Evolutionary conservation across 2,329 filamentous ascomycete species (phyloP).

Genomic region (Botrytis aclada): DNA sequence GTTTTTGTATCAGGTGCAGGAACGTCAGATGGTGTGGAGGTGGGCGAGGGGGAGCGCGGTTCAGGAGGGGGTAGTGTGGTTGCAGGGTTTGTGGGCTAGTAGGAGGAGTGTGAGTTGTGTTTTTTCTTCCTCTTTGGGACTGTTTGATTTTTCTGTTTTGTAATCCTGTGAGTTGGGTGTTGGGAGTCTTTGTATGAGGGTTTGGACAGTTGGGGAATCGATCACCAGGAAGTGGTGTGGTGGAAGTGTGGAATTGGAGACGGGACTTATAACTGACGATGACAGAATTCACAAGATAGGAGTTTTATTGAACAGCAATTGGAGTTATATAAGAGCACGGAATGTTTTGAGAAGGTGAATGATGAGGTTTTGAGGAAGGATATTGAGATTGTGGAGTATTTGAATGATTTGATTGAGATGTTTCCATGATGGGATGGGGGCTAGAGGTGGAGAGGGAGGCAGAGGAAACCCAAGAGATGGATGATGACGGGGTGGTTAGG

Average conservation of each 20-base stretch:
- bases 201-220: too few relatives aligned
- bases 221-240: too few relatives aligned
- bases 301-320: slow-evolving; percentile 39
- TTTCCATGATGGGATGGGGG: background rate
- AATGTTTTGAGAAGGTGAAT: slow-evolving; percentile 35
- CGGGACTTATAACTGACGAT: background rate
- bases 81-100: slow-evolving; percentile 38
- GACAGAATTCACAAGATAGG: slow-evolving; percentile 35
- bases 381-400: slow-evolving; percentile 38
- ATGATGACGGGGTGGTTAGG: too few relatives aligned
- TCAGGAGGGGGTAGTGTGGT: slow-evolving; percentile 29
- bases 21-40: slow-evolving; percentile 29
- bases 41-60: slow-evolving; percentile 29
- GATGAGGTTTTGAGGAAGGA: slow-evolving; percentile 36
- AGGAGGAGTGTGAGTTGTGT: slow-evolving; percentile 31
- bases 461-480: background rate
- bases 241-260: too few relatives aligned
- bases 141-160: too few relatives aligned
- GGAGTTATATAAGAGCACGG: slow-evolving; percentile 29
- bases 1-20: slow-evolving; percentile 34
- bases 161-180: too few relatives aligned
- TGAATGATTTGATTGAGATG: slow-evolving; percentile 38
- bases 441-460: too few relatives aligned
- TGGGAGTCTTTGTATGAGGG: too few relatives aligned
- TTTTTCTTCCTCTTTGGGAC: background rate